A percentile compares a stretch with the other conserved stretches of the same genome.
phyloP scores from a whole-genome alignment of 1,284 basidiomycete species.

The Cutaneotrichosporon spelunceum region DNA sequence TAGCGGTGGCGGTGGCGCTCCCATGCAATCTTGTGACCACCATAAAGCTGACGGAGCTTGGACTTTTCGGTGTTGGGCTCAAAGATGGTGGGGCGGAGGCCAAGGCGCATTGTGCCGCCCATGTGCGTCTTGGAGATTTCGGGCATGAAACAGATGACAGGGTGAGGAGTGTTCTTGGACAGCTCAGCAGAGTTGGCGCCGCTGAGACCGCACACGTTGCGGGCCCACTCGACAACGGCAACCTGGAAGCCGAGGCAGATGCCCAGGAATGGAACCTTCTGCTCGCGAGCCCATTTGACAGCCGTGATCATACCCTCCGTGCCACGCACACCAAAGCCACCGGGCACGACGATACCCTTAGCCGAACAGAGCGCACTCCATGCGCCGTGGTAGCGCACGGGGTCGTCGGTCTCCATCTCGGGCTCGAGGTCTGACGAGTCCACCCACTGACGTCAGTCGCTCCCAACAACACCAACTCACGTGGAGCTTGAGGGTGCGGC shows the following conservation, averaged over 20 bases:
- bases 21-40: conserved; percentile 80
- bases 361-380: conserved; percentile 92
- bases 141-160: conserved; percentile 95
- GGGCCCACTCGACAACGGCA: conserved; percentile 91
- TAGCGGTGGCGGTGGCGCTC: conserved; percentile 97
- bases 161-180: conserved; percentile 59
- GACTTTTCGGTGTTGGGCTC: conserved; percentile 62
- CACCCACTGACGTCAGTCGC: conserved; percentile 68
- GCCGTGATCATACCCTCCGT: conserved; percentile 98
- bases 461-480: conserved; percentile 53
- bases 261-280: conserved; percentile 90
- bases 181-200: conserved; percentile 90
- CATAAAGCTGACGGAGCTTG: conserved; percentile 77
- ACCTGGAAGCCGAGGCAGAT: conserved; percentile 98
- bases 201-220: conserved; percentile 76
- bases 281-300: conserved; percentile 93
- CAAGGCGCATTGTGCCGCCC: conserved; percentile 97
- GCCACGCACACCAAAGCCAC: conserved; percentile 89
- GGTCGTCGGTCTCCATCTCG: conserved; percentile 69
- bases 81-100: conserved; percentile 90
- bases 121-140: conserved; percentile 97
- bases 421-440: conserved; percentile 92
- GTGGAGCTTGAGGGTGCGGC: conserved; percentile 74
- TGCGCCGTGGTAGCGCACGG: conserved; percentile 91
- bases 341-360: conserved; percentile 90